Base-by-base conservation (phyloP, 495 filamentous ascomycete genomes). In the Xylaria nigripes region DNA sequence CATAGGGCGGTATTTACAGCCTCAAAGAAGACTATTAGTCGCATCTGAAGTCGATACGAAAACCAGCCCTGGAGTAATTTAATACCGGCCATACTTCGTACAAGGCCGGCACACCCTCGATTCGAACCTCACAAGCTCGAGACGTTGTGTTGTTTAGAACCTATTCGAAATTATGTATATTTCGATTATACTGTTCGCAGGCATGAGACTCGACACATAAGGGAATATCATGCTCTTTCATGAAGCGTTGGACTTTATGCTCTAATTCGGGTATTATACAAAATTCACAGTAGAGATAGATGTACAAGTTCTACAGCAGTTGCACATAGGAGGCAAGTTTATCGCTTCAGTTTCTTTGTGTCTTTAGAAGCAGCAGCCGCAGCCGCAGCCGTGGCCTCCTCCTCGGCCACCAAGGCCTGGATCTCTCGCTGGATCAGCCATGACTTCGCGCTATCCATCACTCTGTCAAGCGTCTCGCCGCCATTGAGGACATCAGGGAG, bases 361-460 rank as follows among this genome's bases (percentile, higher is more conserved):
- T 51, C 51, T 32, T 66, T 66, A 0, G 46, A 43, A 22, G 48
- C 32, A 6, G 60, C 45, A 21, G 57, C 47, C 23, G 55, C 55
- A 7, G 65, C 58, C 23, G 60, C 55, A 7, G 65, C 58, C 23
- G 60, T 60, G 15, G 68, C 71, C 51, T 74, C 71, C 54, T 79
- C 77, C 13, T 76, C 72, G 7, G 72, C 74, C 15, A 79, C 68
- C 64, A 95, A 62, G 15, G 69, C 77, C 67, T 89, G 80, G 19
- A 96, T 80, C 45, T 98, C 93, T 21, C 75, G 75, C 58, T 89
- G 84, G 52, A 76, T 74, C 50, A 93, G 72, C 93, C 93, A 96
- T 6, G 72, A 76, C 56, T 80, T 82, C 24, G 92, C 86, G 59
- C 86, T 92, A 19, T 87, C 82, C 72, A 97, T 89, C 22, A 96